Base-by-base conservation (phyloP, 176 grass and related monocot species). In the Phoenix roebelenii region DNA sequence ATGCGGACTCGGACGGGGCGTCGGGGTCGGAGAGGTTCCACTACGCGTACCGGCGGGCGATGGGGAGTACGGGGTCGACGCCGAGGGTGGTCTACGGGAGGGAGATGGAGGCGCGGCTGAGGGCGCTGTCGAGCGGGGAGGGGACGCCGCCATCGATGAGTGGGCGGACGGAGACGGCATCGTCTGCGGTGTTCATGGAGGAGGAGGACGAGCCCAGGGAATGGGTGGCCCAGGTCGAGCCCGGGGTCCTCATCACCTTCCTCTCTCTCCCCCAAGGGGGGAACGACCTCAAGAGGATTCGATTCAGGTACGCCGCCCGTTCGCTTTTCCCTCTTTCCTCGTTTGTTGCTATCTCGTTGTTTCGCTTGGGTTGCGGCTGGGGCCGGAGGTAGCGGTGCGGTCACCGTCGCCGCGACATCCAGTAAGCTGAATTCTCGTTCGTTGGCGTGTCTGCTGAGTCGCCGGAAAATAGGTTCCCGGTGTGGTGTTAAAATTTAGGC, bases 211-310 rank as follows among this genome's bases (percentile, higher is more conserved):
- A 89, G 53, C 76, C 76, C 16, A 98, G 83, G 79, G 93, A 98
- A 70, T 92, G 93, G 93, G 71, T 83, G 72, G 88, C 93, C 23
- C 93, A 98, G 70, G 93, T 98, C 5, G 93, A 98, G 76, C 93
- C 88, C 5, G 93, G 93, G 1, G 88, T 98, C 53, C 87, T 92
- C 58, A 98, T 98, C 79, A 98, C 93, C 20, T 98, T 98, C 74
- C 70, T 92, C 32, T 82, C 94, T 0, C 71, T 93, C 75, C 74
- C 84, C 9, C 79, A 85, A n/a, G 94, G 94, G 52, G 94, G 94
- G 22, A 99, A 99, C 71, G 84, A 99, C 49, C 85, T 99, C 26
- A 86, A 86, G 44, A 89, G 88, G 67, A 99, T 99, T 75, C 81
- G 94, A 3, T 99, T 99, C 94, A 93, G 94, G 94, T 98, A 28